Base-by-base conservation (phyloP, 1,139 yeast genomes). In the Zygosaccharomyces pseudobailii region DNA sequence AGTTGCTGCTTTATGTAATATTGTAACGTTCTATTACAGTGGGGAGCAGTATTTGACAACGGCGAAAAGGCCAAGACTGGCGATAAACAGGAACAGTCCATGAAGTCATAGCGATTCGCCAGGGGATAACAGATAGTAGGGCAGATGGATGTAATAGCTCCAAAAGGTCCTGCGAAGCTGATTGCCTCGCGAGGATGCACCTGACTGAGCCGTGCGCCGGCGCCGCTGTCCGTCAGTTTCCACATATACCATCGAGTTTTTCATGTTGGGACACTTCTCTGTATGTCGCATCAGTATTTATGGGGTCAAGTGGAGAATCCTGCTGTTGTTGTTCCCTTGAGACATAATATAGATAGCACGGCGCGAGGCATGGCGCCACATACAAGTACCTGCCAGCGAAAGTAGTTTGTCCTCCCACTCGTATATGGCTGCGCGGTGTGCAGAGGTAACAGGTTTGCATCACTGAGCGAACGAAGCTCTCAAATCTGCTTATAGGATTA, bases 111-210 rank as follows among this genome's bases (percentile, higher is more conserved):
- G 67, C 2, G 74, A 71, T 46, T 71, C 74, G 42, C 63, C 65
- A 5, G 65, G 54, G 24, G 72, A 69, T 73, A 71, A 68, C 42
- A 71, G 48, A 48, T 71, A 71, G 53, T 63, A 71, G 21, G 75
- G 75, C 39, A 71, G 53, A 52, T 71, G 73, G 30, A 71, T 64
- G 46, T 70, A 71, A 51, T 71, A 71, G 45, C 65, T 68, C 74
- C 74, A 71, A 49, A 68, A 70, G 19, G 67, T 45, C 31, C 55
- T 61, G 23, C 54, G 55, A 10, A 61, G 48, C 20, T 56, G 48
- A 32, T 59, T 42, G 3, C 43, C 5, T 45, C 36, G 43, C 50
- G 25, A 9, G 5, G 33, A 19, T 19, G 6, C 2, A 24, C 27
- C 9, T n/a, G 33, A n/a, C 19, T 13, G 5, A 28, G 32, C 8